Evolutionary conservation across 2,329 filamentous ascomycete genomes (phyloP).

Genomic region (Apiospora hydei): DNA sequence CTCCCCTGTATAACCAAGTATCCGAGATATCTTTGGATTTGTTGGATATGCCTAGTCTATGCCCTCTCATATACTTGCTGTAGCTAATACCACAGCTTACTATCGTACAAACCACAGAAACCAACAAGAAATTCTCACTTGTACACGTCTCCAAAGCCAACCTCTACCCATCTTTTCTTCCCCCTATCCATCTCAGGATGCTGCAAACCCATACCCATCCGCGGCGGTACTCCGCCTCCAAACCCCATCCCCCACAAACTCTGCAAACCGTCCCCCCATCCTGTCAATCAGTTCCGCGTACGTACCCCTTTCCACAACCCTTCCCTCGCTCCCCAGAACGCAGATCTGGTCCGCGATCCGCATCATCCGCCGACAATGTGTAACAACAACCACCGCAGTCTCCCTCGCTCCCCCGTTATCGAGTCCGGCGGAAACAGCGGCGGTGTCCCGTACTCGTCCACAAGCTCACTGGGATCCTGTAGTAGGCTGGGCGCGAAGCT

Average conservation of each 20-base stretch:
- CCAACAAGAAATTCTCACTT: neutral
- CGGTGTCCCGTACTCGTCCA: neutral
- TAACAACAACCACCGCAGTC: conserved; percentile 78
- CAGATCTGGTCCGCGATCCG: conserved; percentile 61
- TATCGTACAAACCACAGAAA: neutral
- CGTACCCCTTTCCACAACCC: conserved; percentile 71
- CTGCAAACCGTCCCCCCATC: conserved; percentile 53
- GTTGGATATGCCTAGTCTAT: too few species aligned
- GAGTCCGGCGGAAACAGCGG: neutral
- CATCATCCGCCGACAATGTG: conserved; percentile 89
- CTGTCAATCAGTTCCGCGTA: conserved; percentile 66
- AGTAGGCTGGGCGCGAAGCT: conserved; percentile 27
- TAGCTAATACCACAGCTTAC: too few species aligned
- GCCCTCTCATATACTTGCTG: neutral
- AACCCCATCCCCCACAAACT: conserved; percentile 47
- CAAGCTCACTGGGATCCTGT: conserved; percentile 34
- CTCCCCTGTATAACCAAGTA: too few species aligned
- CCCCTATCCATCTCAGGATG: neutral
- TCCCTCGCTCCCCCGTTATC: neutral
- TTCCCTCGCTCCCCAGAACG: conserved; percentile 72
- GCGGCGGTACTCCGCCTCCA: neutral
- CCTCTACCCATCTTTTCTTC: neutral
- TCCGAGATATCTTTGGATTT: too few species aligned
- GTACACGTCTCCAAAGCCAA: neutral
- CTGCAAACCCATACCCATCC: conserved; percentile 1